A percentile compares a stretch with the other conserved stretches of the same genome.
Conservation (phyloP, 148 eudicot species). For the Camellia sinensis region DNA sequence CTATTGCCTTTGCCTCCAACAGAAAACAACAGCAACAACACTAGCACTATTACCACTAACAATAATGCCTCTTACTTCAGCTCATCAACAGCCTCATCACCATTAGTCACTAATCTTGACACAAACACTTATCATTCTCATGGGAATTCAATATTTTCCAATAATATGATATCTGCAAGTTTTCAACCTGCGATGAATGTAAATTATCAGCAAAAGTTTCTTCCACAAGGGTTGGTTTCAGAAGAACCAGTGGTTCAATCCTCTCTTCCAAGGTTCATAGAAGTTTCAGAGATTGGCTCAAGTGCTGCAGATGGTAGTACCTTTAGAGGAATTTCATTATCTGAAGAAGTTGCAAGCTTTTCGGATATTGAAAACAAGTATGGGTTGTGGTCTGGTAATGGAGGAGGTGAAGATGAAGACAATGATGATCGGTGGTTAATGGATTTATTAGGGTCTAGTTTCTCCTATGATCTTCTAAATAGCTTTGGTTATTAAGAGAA, state of each 20-base stretch:
- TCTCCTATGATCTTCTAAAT: background rate
- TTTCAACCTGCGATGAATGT: background rate
- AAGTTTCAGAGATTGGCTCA: background rate
- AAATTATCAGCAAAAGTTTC: background rate
- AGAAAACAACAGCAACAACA: background rate
- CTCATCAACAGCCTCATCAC: background rate
- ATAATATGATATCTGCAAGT: background rate
- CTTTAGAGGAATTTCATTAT: background rate
- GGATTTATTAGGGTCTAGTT: background rate
- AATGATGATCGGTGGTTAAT: background rate
- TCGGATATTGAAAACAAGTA: background rate
- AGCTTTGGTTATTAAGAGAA: background rate
- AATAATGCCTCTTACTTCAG: background rate
- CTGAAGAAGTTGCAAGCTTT: background rate
- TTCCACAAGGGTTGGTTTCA: background rate
- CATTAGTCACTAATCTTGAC: background rate
- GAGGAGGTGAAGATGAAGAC: background rate
- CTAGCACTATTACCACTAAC: background rate
- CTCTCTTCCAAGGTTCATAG: constrained; percentile 4
- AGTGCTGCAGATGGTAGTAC: background rate
- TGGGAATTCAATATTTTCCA: background rate
- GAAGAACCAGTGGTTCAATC: background rate
- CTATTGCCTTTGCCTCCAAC: background rate
- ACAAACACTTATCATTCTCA: background rate
- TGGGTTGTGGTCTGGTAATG: background rate